Conservation (phyloP, 2,329 filamentous ascomycete genomes). For the Fonsecaea erecta region DNA sequence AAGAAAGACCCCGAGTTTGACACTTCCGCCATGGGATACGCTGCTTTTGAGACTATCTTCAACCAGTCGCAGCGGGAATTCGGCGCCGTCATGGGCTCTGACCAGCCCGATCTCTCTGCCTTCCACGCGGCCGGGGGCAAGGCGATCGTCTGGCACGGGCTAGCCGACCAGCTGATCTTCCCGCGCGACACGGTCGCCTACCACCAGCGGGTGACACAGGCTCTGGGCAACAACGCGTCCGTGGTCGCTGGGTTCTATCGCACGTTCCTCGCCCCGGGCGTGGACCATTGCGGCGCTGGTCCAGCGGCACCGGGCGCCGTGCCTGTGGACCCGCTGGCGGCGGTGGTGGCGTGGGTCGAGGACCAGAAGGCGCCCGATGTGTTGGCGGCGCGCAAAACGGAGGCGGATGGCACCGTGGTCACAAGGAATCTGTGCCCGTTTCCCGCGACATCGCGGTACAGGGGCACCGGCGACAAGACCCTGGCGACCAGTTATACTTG, state of each 20-base stretch:
- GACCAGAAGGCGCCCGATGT: background rate
- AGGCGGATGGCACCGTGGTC: background rate
- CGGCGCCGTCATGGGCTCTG: background rate
- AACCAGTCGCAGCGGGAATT: constrained; percentile 2
- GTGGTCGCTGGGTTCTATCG: constrained; percentile 5
- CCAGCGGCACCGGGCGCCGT: background rate
- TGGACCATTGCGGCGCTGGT: constrained; percentile 10
- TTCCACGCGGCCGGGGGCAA: constrained; percentile 8
- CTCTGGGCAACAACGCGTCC: background rate
- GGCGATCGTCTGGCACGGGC: constrained; percentile 11
- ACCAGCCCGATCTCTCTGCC: constrained; percentile 1
- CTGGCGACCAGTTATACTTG: constrained; percentile 3
- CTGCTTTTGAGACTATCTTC: constrained; percentile 1
- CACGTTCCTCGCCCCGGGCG: constrained; percentile 6
- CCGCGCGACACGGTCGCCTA: constrained; percentile 4
- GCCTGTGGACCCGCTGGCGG: constrained; percentile 4
- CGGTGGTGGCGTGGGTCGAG: constrained; percentile 14
- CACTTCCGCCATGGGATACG: background rate
- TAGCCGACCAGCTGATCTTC: constrained; percentile 13
- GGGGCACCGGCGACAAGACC: background rate
- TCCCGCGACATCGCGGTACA: constrained; percentile 1
- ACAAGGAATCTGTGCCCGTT: constrained; percentile 12
- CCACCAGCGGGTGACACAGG: background rate
- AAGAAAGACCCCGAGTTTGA: constrained; percentile 6
- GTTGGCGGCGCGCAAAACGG: background rate